phyloP scores from a whole-genome alignment of 2,329 filamentous ascomycete species.

The Dactylellina haptotyla region DNA sequence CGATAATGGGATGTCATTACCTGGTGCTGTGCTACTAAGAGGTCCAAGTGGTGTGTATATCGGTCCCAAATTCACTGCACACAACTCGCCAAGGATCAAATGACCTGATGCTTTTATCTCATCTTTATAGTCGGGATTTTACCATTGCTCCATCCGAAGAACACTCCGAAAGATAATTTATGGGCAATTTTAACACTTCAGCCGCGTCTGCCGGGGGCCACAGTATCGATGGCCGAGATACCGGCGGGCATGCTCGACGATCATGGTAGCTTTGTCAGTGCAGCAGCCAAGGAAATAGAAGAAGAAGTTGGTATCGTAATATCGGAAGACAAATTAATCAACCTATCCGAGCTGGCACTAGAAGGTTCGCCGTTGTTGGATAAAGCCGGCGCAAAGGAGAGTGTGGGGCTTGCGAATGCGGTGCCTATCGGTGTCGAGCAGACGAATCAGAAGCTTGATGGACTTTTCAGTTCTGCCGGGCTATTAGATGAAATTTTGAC shows the following conservation, averaged over 20 bases:
- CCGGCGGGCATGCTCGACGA: slow-evolving; percentile 71
- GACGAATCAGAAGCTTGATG: slow-evolving; percentile 22
- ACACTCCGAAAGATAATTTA: slow-evolving; percentile 61
- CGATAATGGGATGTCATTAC: slow-evolving; percentile 65
- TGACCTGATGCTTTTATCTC: slow-evolving; percentile 55
- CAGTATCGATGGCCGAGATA: slow-evolving; percentile 68
- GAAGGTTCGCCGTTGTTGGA: slow-evolving; percentile 51
- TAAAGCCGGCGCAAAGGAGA: slow-evolving; percentile 24
- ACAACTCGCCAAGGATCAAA: slow-evolving; percentile 57
- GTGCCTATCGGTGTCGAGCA: slow-evolving; percentile 1
- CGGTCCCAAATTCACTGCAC: not conserved
- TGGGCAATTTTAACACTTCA: slow-evolving; percentile 71
- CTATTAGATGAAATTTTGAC: slow-evolving; percentile 68
- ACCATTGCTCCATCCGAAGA: slow-evolving; percentile 28
- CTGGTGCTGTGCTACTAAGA: slow-evolving; percentile 69
- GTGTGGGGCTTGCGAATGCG: slow-evolving; percentile 35
- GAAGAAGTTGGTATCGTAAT: slow-evolving; percentile 71
- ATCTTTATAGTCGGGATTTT: slow-evolving; percentile 28
- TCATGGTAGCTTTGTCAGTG: slow-evolving; percentile 67
- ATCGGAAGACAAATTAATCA: slow-evolving; percentile 64
- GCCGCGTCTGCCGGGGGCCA: slow-evolving; percentile 68
- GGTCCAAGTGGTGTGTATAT: slow-evolving; percentile 69
- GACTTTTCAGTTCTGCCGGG: slow-evolving; percentile 43
- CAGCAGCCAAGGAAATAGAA: slow-evolving; percentile 70
- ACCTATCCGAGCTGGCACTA: slow-evolving; percentile 67